Conservation (phyloP, 1,284 basidiomycete species). For the Sporisorium sorghi region DNA sequence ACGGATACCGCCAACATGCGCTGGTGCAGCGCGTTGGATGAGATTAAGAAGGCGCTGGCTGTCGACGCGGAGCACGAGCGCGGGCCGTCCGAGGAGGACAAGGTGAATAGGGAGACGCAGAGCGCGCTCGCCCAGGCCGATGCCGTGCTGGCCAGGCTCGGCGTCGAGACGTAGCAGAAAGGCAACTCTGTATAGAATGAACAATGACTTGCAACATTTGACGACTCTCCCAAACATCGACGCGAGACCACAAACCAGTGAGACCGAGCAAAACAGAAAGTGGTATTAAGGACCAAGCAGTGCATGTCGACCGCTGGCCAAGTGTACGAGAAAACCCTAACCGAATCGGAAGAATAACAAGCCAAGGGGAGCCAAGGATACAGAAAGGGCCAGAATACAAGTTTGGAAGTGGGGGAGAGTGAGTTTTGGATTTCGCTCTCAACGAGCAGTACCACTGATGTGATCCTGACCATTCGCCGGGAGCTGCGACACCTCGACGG, state of each 20-base stretch:
- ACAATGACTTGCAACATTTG: background rate
- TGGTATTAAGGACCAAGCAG: background rate
- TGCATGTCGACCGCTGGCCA: background rate
- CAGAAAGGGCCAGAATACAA: background rate
- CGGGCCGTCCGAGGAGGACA: slow-evolving; percentile 3
- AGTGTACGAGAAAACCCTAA: background rate
- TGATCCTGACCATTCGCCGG: slow-evolving; percentile 11
- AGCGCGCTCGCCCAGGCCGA: slow-evolving; percentile 23
- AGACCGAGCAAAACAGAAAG: background rate
- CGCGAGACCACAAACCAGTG: background rate
- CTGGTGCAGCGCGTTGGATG: slow-evolving; percentile 60
- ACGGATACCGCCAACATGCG: slow-evolving; percentile 60
- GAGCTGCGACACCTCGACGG: slow-evolving; percentile 29
- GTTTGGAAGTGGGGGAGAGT: background rate
- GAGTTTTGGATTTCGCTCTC: background rate
- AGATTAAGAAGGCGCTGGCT: slow-evolving; percentile 59
- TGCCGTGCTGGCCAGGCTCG: slow-evolving; percentile 27
- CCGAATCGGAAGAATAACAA: background rate
- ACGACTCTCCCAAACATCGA: no score
- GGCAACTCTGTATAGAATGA: slow-evolving; percentile 7
- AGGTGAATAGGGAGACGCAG: slow-evolving; percentile 26
- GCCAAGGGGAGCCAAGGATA: no score
- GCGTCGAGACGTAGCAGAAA: slow-evolving; percentile 34
- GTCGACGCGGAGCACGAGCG: slow-evolving; percentile 14
- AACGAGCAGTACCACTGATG: slow-evolving; percentile 21